Evolutionary conservation across 495 filamentous ascomycete genomes (phyloP), one percentile per base, ranked within the genome.

Genomic region (Lasiosphaeria miniovina): DNA sequence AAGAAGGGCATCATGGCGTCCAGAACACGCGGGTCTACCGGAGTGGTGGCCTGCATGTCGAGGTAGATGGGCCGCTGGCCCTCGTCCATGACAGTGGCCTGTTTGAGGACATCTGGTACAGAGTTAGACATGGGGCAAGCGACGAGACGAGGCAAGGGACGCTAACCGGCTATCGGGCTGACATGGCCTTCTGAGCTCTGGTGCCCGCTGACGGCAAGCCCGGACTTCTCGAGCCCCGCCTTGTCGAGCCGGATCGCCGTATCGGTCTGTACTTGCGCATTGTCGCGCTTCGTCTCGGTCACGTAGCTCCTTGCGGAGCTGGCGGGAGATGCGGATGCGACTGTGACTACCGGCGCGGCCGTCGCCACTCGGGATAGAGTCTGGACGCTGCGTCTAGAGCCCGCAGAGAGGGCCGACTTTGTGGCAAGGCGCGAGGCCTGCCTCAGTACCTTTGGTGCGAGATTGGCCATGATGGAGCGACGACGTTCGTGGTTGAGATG

Each of bases 41-140:
- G 94, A n/a, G 95, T 98, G 4, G 94, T 98, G 14, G 94, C 93
- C 77, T 99, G 94, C 90, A 96, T 96, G 69, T 98, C 94, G 43
- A 98, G 87, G 67, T 98, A 98, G 65, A 98, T 97, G 14, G 94
- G 94, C 38, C 94, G 84, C 54, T 90, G 86, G 62, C 95, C 94
- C 76, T 96, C 86, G 68, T 96, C 94, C 89, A 98, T 89, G 57
- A 96, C 79, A 34, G 90, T 90, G 3, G 92, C 95, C 69, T 96
- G 88, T 74, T 94, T 95, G 49, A 99, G 82, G 50, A 97, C 89
- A 58, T 86, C 86, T 86, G 61, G 10, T 33, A 7, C 10, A 11
- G 46, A 54, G 48, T 61, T 36, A 63, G 52, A 5, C 38, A 45
- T 32, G 54, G 50, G 49, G 46, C 54, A 59, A n/a, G 6, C 12